Evolutionary conservation across 768 basidiomycete genomes (phyloP), one percentile per base, ranked within the genome.

Genomic region (Pulveroboletus sp.): DNA sequence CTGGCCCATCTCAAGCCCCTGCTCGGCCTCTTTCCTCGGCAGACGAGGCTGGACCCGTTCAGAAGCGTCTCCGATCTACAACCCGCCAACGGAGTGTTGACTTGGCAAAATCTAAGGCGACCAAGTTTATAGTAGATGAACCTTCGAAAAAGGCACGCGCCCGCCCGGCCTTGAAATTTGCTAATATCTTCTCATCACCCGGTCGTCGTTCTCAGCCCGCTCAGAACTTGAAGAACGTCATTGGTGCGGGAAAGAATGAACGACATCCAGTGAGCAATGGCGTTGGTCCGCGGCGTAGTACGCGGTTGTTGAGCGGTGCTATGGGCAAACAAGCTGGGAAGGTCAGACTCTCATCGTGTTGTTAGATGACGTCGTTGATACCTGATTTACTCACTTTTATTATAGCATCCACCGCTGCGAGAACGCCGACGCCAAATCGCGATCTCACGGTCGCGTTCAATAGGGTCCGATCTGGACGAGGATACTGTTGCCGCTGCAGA

Each of bases 141-240:
- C 79, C 82, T 68, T 74, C 78, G 77, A 88, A 87, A 86, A 90
- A 90, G 87, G 88, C 84, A 87, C 82, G 86, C 84, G 82, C 81
- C 78, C 85, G 84, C 82, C 84, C 83, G 84, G 85, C 82, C 78
- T 78, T 87, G 79, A 83, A 80, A 75, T 81, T 85, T 84, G 77
- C 82, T 86, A 87, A 87, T 75, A 76, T 85, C 77, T 85, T 87
- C 86, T 88, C 85, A 87, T 86, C 83, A 73, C 80, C 81, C 72
- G 78, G 79, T 82, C 84, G 82, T 80, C 78, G 78, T 80, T 80
- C 80, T 71, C 85, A 87, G 84, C 76, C 80, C 66, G 74, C 79
- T 68, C 76, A 79, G 70, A 76, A 82, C 65, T 77, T 84, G 69
- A 81, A 79, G 75, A 73, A 74, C 60, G 71, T 74, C 50, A 64